phyloP scores from a whole-genome alignment of 2,329 filamentous ascomycete genomes.

The Trichothecium roseum region DNA sequence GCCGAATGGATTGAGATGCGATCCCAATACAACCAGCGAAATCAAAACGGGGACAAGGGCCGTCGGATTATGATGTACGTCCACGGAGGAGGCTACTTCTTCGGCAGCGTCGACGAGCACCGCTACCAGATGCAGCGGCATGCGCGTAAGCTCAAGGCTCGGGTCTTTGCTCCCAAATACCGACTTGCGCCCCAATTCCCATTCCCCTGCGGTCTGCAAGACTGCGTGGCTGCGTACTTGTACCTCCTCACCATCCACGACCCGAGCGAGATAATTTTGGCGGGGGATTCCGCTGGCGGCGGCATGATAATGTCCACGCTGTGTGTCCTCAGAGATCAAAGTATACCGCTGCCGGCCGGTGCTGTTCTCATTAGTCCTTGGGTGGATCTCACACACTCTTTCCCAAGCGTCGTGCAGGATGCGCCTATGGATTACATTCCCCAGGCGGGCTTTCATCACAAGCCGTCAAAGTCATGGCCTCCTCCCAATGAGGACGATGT shows the following conservation, averaged over 20 bases:
- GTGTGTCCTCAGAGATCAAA: slow-evolving; percentile 71
- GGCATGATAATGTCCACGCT: slow-evolving; percentile 80
- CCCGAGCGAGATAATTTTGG: slow-evolving; percentile 72
- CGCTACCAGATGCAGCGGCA: slow-evolving; percentile 97
- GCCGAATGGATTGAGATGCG: slow-evolving; percentile 98
- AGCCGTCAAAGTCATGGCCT: slow-evolving; percentile 84
- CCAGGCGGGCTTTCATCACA: slow-evolving; percentile 76
- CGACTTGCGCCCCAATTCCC: slow-evolving; percentile 87
- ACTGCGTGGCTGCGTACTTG: slow-evolving; percentile 82
- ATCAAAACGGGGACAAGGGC: slow-evolving; percentile 42
- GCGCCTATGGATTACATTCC: slow-evolving; percentile 81
- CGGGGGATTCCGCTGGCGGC: slow-evolving; percentile 86
- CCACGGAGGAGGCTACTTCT: slow-evolving; percentile 91
- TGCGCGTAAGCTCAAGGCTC: slow-evolving; percentile 83
- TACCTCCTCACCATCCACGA: slow-evolving; percentile 68
- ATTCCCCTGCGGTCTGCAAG: slow-evolving; percentile 85
- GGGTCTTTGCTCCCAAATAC: slow-evolving; percentile 80
- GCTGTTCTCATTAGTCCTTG: slow-evolving; percentile 88
- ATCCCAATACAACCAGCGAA: slow-evolving; percentile 58
- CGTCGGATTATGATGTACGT: slow-evolving; percentile 85
- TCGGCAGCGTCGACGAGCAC: slow-evolving; percentile 91
- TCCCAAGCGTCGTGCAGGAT: slow-evolving; percentile 73
- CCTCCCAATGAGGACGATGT: slow-evolving; percentile 75
- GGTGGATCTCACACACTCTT: slow-evolving; percentile 93
- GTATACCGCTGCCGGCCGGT: slow-evolving; percentile 76